Evolutionary conservation across 2,329 filamentous ascomycete genomes (phyloP).

Genomic region (Exophiala aquamarina): DNA sequence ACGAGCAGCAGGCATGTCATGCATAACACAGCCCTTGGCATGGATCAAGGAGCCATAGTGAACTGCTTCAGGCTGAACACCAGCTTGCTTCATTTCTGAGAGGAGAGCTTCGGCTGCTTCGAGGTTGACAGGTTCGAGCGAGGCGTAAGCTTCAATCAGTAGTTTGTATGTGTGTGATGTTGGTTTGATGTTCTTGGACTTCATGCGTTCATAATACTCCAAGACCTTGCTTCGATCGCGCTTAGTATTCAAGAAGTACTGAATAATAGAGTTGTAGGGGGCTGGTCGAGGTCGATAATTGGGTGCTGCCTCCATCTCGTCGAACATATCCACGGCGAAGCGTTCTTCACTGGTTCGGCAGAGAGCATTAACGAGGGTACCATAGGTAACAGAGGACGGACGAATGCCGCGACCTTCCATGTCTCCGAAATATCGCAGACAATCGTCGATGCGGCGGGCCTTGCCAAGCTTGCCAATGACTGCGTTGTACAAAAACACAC

Average conservation of each 20-base stretch:
- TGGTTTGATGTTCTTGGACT: conserved; percentile 77
- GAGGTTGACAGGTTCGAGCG: conserved; percentile 89
- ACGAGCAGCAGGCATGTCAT: conserved; percentile 83
- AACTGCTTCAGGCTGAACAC: conserved; percentile 80
- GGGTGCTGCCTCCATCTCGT: conserved; percentile 98
- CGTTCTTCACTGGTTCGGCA: conserved; percentile 97
- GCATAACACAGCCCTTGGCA: conserved; percentile 88
- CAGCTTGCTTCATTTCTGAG: conserved; percentile 70
- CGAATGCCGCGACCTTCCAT: conserved; percentile 93
- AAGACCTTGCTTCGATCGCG: conserved; percentile 92
- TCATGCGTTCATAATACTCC: conserved; percentile 93
- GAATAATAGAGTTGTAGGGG: conserved; percentile 99
- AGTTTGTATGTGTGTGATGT: conserved; percentile 98
- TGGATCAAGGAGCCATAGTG: conserved; percentile 96
- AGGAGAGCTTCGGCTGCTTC: conserved; percentile 80
- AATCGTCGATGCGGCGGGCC: conserved; percentile 96
- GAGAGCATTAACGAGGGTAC: conserved; percentile 95
- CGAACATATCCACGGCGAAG: conserved; percentile 95
- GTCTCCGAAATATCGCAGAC: conserved; percentile 95
- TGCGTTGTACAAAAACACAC: conserved; percentile 96
- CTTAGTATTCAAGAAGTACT: conserved; percentile 98
- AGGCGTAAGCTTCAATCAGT: conserved; percentile 91
- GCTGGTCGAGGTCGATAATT: conserved; percentile 98
- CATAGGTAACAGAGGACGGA: conserved; percentile 95
- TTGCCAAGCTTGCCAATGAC: conserved; percentile 98